Evolutionary conservation across 2,329 filamentous ascomycete species (phyloP), one percentile per base, ranked within the genome.

Genomic region (Plectosphaerella sp.): DNA sequence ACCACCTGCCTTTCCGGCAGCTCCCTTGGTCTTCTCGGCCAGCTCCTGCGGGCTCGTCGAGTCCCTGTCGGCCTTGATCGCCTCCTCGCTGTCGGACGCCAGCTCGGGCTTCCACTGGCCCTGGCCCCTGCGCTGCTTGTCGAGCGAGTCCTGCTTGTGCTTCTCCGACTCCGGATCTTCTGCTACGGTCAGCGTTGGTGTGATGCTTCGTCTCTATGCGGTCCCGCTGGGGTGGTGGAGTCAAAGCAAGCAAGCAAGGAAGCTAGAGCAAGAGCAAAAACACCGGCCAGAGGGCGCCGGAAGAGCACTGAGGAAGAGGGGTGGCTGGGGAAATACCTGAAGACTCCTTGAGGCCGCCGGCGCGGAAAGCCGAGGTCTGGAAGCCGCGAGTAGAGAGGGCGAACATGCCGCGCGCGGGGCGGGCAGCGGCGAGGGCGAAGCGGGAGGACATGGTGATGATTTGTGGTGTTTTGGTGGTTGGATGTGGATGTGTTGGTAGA

Each of bases 71-170:
- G 84, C 87, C 73, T 82, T 86, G 69, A 94, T 77, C 60, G 82
- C 83, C 67, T 89, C 88, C 75, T 95, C 90, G 69, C 86, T 89
- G 69, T 90, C 83, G 48, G 84, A 88, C 3, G 89, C 89, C 48
- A 95, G 76, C 66, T 87, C 84, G 20, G 86, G 77, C 72, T 88
- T 87, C 89, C 90, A 94, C 65, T 90, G 79, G 50, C 78, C 86
- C 66, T 82, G 78, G 55, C 88, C 89, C 39, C 79, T 70, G 67
- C 86, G 83, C 54, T 89, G 80, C 75, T 92, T 91, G 57, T 77
- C 54, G 43, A 87, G 70, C 22, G 76, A 75, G 62, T 86, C 81
- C 51, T 78, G 67, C 72, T 86, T 85, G 71, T 84, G 82, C 64
- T 72, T 78, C 55, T 85, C 79, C 61, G 72, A 69, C 57, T 77